Base-by-base conservation (phyloP, 192 early-diverging fungal genomes). In the Anaeromyces robustus region DNA sequence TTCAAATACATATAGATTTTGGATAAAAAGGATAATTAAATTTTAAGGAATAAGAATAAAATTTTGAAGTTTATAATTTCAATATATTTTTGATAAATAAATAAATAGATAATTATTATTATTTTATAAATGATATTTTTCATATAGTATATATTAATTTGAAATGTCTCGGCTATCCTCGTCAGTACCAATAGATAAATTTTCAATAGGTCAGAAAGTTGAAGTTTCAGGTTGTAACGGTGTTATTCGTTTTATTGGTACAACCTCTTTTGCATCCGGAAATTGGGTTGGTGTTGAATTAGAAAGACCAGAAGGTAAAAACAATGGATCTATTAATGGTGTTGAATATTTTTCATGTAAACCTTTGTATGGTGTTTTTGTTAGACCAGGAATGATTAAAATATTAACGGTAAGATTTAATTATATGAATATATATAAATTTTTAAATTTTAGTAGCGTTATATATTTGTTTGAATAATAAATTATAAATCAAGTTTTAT, bases 271-370 rank as follows among this genome's bases (percentile, higher is more conserved):
- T 84, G 90, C 92, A 22, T 78, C 92, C 0, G 97, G 97, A 26
- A 85, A 87, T 81, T 98, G 96, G 96, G 88, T 96, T 43, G 97
- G 97, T 32, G 86, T 98, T 12, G 97, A 96, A 82, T 88, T 97
- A 1, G 94, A 95, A 83, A 82, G 87, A 26, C 86, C 90, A 0
- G 78, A 80, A 29, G 94, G 94, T 30, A 95, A 95, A 80, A 95
- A 95, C 84, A 87, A 90, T 80, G 94, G 94, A 16, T 89, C 89
- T 1, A 93, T 95, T 26, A 85, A 92, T 31, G 94, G 92, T 52
- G 89, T 89, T 82, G 86, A 89, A 0, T 95, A 95, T 85, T 95
- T 95, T 89, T 89, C 91, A 34, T 95, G 94, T 80, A 87, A 78
- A 77, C 81, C 89, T 11, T 84, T 89, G 68, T 90, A 94, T 80